These are phyloP conservation scores for Oehlia diaphana DNA, from an alignment of 192 early-diverging fungal species.

Conservation along the genomic window DNA sequence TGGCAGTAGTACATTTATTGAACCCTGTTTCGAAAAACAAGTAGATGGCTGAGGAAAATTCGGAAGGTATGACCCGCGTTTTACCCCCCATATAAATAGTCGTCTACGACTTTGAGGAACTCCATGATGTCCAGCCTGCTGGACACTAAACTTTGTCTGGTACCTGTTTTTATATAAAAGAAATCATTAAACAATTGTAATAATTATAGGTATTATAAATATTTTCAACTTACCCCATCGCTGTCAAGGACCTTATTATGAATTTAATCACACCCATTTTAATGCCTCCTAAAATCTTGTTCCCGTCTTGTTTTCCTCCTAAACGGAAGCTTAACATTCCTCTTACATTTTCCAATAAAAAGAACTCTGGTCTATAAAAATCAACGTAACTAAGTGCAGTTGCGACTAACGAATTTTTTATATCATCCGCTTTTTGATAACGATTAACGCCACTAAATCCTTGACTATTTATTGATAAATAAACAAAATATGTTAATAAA, in stretches of 20 bases:
- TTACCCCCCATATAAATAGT: constrained; percentile 65
- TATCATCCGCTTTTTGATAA: constrained; percentile 60
- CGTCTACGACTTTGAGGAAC: constrained; percentile 66
- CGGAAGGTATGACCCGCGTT: constrained; percentile 54
- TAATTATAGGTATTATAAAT: neutral
- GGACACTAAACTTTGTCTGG: constrained; percentile 61
- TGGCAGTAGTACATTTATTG: constrained; percentile 47
- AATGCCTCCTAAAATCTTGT: constrained; percentile 54
- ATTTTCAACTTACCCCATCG: constrained; percentile 48
- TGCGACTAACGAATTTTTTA: constrained; percentile 65
- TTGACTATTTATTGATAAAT: constrained; percentile 38
- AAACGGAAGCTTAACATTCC: constrained; percentile 56
- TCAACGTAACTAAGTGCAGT: constrained; percentile 70
- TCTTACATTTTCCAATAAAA: constrained; percentile 71
- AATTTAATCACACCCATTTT: constrained; percentile 68
- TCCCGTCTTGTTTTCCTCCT: constrained; percentile 59
- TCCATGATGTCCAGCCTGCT: constrained; percentile 66
- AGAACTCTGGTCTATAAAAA: constrained; percentile 64
- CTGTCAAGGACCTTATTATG: constrained; percentile 60
- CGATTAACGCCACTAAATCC: constrained; percentile 66
- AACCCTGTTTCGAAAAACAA: constrained; percentile 47
- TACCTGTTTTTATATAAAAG: constrained; percentile 36
- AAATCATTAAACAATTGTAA: constrained; percentile 13
- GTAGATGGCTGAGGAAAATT: constrained; percentile 57
- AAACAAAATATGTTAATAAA: constrained; percentile 4